Base-by-base conservation (phyloP, 1,284 basidiomycete species). In the Rhodotorula mucilaginosa region DNA sequence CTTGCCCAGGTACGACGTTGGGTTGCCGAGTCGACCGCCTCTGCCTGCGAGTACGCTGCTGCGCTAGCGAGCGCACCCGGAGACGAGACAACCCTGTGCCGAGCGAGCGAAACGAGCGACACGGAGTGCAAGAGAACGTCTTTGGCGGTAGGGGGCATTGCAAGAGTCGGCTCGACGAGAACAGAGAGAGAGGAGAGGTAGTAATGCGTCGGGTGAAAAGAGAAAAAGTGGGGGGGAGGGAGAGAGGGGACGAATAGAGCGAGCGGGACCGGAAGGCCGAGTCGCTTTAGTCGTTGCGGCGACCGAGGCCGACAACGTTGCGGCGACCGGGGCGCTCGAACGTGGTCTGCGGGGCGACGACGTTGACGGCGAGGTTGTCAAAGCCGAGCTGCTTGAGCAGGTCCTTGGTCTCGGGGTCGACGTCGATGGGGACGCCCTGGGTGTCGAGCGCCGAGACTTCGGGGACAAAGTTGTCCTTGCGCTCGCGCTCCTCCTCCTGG, bases 401-500 rank as follows among this genome's bases (percentile, higher is more conserved):
- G 76, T 89, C 91, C 87, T 95, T 93, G 83, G 94, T 97, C 80
- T 95, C 92, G 65, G 85, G 85, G 82, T 97, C 94, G 81, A 97
- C 86, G 81, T 94, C 90, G 71, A 97, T 85, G 64, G 89, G 89
- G 72, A 84, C 87, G 74, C 82, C 78, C 76, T 85, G 85, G 73
- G 88, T 89, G 83, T 95, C 92, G 77, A 97, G 90, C 65, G 94
- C 94, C 74, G 94, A 97, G 67, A 96, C 89, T 81, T 97, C 94
- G 78, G 94, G 94, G 67, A 97, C 93, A 83, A 95, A 97, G 86
- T 96, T 94, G 83, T 97, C 95, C 88, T 99, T 99, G 82, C 96
- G 87, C 86, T 99, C 97, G 78, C 97, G 89, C 86, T 99, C 97
- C 85, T 99, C 97, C 83, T 99, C 97, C 84, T 99, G 97, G 79